These are phyloP conservation scores for Rhodamnia argentea DNA, from an alignment of 345 rosid genomes.

Conservation along the genomic window DNA sequence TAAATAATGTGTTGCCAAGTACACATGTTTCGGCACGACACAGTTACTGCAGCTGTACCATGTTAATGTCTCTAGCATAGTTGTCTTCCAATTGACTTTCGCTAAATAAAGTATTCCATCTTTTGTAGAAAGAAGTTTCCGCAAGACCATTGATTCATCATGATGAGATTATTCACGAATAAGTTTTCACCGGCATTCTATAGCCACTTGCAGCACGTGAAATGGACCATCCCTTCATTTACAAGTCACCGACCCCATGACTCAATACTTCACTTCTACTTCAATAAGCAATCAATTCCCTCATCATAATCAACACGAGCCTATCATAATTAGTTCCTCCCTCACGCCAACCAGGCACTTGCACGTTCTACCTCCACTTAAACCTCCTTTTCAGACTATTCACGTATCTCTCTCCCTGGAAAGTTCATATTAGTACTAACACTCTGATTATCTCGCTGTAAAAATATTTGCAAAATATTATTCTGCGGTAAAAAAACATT, in stretches of 20 bases:
- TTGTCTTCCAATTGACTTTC: not conserved
- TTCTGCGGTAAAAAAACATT: no score
- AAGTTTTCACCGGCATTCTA: not conserved
- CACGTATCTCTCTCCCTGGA: not conserved
- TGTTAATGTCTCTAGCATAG: not conserved
- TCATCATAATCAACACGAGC: not conserved
- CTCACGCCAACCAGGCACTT: not conserved
- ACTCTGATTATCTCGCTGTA: no score
- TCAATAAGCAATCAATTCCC: not conserved
- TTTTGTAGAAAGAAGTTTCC: not conserved
- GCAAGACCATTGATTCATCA: not conserved
- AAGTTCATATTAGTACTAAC: not conserved
- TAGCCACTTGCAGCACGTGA: not conserved
- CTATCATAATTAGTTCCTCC: not conserved
- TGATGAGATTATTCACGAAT: not conserved
- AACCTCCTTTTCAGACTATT: not conserved
- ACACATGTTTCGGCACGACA: not conserved
- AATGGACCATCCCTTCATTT: not conserved
- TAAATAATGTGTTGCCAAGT: not conserved
- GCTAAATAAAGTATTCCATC: not conserved
- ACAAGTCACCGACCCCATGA: not conserved
- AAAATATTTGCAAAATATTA: no score
- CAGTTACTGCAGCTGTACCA: not conserved
- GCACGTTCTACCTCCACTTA: not conserved
- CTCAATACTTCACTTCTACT: not conserved